Conservation (phyloP, 768 basidiomycete species). For the Amanita subjunquillea region DNA sequence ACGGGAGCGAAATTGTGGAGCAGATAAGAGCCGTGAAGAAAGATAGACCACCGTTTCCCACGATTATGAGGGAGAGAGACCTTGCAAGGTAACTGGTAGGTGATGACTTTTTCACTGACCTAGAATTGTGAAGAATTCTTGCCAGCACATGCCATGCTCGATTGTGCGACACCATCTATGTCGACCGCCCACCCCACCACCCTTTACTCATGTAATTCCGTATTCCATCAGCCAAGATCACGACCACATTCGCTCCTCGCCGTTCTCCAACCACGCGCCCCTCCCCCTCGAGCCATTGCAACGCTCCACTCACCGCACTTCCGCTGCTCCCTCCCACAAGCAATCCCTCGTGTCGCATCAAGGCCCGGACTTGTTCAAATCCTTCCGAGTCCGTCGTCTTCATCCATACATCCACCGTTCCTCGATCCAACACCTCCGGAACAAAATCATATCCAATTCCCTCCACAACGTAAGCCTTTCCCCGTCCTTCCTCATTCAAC, state of each 20-base stretch:
- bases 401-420: conserved; percentile 67
- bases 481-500: conserved; percentile 46
- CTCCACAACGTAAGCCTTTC: conserved; percentile 66
- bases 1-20: too few species aligned
- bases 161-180: too few species aligned
- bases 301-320: conserved; percentile 67
- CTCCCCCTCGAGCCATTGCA: conserved; percentile 67
- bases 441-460: conserved; percentile 97
- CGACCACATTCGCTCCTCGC: conserved; percentile 77
- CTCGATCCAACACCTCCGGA: conserved; percentile 75
- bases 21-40: too few species aligned
- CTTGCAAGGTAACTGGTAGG: too few species aligned
- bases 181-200: conserved; percentile 37
- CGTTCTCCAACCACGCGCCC: conserved; percentile 54
- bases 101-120: too few species aligned
- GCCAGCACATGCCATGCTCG: too few species aligned
- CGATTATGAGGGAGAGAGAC: too few species aligned
- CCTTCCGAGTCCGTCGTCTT: conserved; percentile 80
- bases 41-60: too few species aligned
- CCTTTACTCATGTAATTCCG: conserved; percentile 92
- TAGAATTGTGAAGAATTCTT: too few species aligned
- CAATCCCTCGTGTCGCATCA: conserved; percentile 83
- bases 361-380: conserved; percentile 58
- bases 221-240: conserved; percentile 84
- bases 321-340: conserved; percentile 93